A percentile compares a stretch with the other conserved stretches of the same genome.
Evolutionary conservation across 495 filamentous ascomycete genomes (phyloP).

Genomic region (Neurospora sp.): DNA sequence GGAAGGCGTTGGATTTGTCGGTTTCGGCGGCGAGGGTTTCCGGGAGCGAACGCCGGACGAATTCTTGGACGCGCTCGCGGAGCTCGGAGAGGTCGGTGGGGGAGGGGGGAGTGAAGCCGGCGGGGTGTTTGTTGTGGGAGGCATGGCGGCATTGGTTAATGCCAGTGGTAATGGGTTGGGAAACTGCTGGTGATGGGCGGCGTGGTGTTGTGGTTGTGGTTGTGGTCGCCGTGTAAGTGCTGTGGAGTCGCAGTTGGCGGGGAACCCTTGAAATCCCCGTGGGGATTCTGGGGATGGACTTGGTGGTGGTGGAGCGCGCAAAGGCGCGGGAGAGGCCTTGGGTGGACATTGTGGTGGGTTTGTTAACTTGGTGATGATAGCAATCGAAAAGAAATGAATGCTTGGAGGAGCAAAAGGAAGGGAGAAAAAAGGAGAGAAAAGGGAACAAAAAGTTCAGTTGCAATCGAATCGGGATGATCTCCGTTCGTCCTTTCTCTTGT

Average conservation of each 20-base stretch:
- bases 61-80: slow-evolving; percentile 85
- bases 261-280: background rate
- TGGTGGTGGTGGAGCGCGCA: slow-evolving; percentile 16
- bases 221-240: slow-evolving; percentile 3
- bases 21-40: slow-evolving; percentile 72
- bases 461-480: background rate
- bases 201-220: background rate
- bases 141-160: slow-evolving; percentile 13
- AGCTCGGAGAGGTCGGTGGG: slow-evolving; percentile 70
- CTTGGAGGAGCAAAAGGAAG: background rate
- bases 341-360: slow-evolving; percentile 14
- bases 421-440: background rate
- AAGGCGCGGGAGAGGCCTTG: slow-evolving; percentile 21
- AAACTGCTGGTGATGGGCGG: slow-evolving; percentile 4
- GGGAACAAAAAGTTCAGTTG: background rate
- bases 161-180: background rate
- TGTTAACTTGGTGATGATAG: background rate
- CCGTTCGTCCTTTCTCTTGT: background rate
- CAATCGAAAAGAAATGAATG: background rate
- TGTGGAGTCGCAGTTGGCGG: slow-evolving; percentile 5
- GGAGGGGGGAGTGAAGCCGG: slow-evolving; percentile 67
- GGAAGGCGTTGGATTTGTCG: slow-evolving; percentile 82
- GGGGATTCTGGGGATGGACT: background rate
- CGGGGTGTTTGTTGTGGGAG: slow-evolving; percentile 72
- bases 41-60: slow-evolving; percentile 75